phyloP scores from a whole-genome alignment of 83 land plant genomes.

The Larix sibirica region DNA sequence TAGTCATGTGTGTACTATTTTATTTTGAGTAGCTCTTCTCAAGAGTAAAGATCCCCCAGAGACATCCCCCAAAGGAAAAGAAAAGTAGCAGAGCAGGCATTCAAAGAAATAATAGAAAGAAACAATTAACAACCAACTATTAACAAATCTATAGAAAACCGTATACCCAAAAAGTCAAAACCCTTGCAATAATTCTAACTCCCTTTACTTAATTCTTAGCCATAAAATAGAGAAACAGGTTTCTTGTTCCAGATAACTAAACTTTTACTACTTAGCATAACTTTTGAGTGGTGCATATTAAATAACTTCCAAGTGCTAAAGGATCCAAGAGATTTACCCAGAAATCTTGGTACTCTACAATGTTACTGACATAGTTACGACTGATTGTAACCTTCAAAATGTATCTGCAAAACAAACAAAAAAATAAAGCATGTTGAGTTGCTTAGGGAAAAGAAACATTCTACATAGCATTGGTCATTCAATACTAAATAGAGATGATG shows the following conservation, averaged over 20 bases:
- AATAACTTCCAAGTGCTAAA: background rate
- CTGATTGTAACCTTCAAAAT: slow-evolving; percentile 91
- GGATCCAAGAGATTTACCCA: slow-evolving; percentile 48
- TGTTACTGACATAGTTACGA: slow-evolving; percentile 89
- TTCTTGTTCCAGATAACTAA: background rate
- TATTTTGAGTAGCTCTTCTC: no score
- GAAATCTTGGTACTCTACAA: slow-evolving; percentile 86
- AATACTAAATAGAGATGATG: no score
- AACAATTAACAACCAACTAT: background rate
- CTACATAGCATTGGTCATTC: no score
- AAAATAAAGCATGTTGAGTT: background rate
- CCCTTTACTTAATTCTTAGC: background rate
- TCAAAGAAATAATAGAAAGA: no score
- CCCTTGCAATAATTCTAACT: background rate
- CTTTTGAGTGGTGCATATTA: background rate
- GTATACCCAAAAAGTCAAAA: background rate
- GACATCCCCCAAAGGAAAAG: no score
- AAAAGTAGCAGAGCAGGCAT: no score
- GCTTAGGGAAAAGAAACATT: no score
- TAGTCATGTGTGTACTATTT: no score
- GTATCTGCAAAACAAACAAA: slow-evolving; percentile 59
- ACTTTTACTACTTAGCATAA: background rate
- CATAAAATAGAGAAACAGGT: background rate
- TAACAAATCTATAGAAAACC: background rate
- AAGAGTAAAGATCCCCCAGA: no score